Evolutionary conservation across 2,329 filamentous ascomycete species (phyloP), one percentile per base, ranked within the genome.

Genomic region (Phialophora tarda): DNA sequence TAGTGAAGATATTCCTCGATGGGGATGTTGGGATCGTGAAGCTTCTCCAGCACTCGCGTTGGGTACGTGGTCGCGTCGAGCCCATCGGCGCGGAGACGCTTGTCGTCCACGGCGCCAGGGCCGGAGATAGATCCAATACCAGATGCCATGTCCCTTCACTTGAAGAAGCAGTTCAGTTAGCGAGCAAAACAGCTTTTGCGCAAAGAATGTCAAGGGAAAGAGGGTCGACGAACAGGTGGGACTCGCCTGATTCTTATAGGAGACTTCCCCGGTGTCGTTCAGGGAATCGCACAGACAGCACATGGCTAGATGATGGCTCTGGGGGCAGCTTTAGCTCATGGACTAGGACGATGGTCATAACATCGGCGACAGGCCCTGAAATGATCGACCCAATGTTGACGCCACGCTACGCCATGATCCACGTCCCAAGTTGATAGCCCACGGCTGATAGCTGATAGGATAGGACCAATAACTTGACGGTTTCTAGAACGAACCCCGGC

Each of bases 1-100:
- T 77, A 80, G 69, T 77, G 76, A n/a, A 73, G 67, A 60, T 80
- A 80, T 51, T 80, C 78, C 62, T 80, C 78, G 59, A 79, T 76
- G 2, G 71, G 69, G 21, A 78, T 68, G 14, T 50, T 71, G 41
- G 74, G 55, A 53, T 76, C 73, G 41, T 75, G 74, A 21, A 72
- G 71, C 54, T 71, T 70, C 34, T 60, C 28, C 6, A 54, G 11
- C 7, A 69, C 32, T 10, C 55, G 30, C 7, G 54, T 62, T 32
- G 67, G 67, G 54, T 51, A 63, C 32, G 57, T 62, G 48, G 30
- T 44, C 24, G 50, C 34, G 48, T 64, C 60, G 17, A 61, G 32
- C 26, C 61, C 65, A 41, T 68, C 28, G 8, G 21, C 41, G 54
- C 41, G 34, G 48, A 69, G 30, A 34, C 68, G 68, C 62, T 59